Evolutionary conservation across 2,329 filamentous ascomycete genomes (phyloP), one percentile per base, ranked within the genome.

Genomic region (Colletotrichum destructivum): DNA sequence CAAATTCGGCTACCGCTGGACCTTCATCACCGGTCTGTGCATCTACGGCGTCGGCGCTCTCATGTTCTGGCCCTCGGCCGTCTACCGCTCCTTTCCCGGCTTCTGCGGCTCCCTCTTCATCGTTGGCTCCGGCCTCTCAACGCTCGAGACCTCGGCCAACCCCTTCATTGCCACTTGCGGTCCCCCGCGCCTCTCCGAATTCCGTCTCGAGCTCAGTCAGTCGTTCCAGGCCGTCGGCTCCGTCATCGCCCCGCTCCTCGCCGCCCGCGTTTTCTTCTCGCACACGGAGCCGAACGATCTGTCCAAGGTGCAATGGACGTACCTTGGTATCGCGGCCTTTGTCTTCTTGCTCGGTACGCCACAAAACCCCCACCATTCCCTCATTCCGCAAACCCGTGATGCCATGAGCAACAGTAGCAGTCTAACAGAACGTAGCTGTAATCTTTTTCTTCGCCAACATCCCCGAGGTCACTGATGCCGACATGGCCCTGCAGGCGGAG

Each of bases 1-100:
- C 42, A 86, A 87, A 73, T 92, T 86, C 75, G 91, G 91, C 18
- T 93, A 92, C 80, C 88, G 90, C 63, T 87, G 88, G 68, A 91
- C 91, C 44, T 93, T 93, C 79, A 92, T 93, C 77, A 87, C 88
- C 75, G 89, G 89, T 1, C 84, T 91, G 1, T 82, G 79, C 47
- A 81, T 90, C 8, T 88, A 89, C 72, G 88, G 87, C 9, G 80
- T 90, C 23, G 88, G 88, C n/a, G 85, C 86, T 38, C 80, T 91
- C 38, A 80, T 89, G 60, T 88, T 89, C 70, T 90, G 88, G 89
- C 89, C 89, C 1, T 88, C 86, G 42, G 85, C 87, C 9, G 79
- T 90, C 4, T 83, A 89, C 65, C 80, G 82, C 11, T 87, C 84
- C 1, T 91, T 91, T 74, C 87, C 86, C 3, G 89, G 89, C 31